These are phyloP conservation scores for Hemerocallis citrina DNA, from an alignment of 106 monocot species.

Conservation along the genomic window DNA sequence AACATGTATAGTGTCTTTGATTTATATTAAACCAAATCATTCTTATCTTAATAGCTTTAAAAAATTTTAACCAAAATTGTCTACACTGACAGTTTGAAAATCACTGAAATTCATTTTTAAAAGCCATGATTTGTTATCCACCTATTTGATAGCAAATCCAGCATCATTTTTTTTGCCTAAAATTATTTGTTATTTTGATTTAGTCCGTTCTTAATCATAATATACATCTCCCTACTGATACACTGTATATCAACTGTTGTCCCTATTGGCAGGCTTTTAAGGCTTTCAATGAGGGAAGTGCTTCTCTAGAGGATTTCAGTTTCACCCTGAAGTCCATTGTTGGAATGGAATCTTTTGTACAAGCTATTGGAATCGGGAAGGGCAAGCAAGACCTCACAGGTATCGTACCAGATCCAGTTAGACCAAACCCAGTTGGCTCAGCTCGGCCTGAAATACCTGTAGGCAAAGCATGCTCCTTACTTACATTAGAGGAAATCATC, in stretches of 20 bases:
- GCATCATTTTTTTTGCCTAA: neutral
- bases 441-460: conserved; percentile 45
- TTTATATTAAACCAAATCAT: too few species aligned
- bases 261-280: conserved; percentile 41
- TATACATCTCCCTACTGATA: neutral
- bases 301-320: conserved; percentile 67
- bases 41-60: too few species aligned
- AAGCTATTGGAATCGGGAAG: conserved; percentile 75
- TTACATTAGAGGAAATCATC: conserved; percentile 54
- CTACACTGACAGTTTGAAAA: too few species aligned
- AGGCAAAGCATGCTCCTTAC: conserved; percentile 74
- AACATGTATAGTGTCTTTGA: too few species aligned
- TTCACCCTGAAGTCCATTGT: conserved; percentile 39
- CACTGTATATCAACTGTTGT: neutral
- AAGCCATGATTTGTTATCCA: neutral
- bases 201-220: neutral
- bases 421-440: conserved; percentile 18
- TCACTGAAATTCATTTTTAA: neutral
- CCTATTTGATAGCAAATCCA: neutral
- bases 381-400: conserved; percentile 73
- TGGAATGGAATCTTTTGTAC: conserved; percentile 41
- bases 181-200: neutral
- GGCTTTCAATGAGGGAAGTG: conserved; percentile 44
- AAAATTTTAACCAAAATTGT: too few species aligned
- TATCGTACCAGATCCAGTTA: conserved; percentile 27